Evolutionary conservation across 371 early-diverging fungal species (phyloP).

Genomic region (Mucor racemosus): DNA sequence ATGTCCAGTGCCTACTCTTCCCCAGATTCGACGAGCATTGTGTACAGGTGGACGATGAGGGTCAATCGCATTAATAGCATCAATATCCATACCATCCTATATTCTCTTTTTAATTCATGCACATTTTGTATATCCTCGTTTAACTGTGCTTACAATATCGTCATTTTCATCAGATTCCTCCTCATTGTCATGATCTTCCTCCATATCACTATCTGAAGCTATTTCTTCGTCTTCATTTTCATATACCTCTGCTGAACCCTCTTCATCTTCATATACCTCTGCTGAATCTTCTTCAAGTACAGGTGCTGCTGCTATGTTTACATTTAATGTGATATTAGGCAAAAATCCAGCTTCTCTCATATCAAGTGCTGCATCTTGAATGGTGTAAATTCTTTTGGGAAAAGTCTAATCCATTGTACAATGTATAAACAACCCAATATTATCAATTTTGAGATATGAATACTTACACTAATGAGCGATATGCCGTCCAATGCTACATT

Average conservation of each 20-base stretch:
- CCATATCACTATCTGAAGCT: background rate
- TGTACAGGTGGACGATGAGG: background rate
- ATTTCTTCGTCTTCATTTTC: background rate
- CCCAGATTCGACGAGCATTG: background rate
- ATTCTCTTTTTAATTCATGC: background rate
- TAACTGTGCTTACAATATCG: background rate
- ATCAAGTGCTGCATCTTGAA: slow-evolving; percentile 16
- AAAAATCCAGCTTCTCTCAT: slow-evolving; percentile 41
- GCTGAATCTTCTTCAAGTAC: background rate
- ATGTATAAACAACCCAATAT: background rate
- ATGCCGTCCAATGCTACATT: background rate
- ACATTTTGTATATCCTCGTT: background rate
- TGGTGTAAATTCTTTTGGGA: slow-evolving; percentile 25
- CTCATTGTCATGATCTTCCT: background rate
- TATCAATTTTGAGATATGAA: background rate
- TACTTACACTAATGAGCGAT: slow-evolving; percentile 15
- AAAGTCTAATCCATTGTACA: slow-evolving; percentile 13
- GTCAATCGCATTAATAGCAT: background rate
- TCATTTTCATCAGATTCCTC: background rate
- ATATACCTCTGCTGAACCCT: background rate
- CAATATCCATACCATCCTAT: slow-evolving; percentile 6
- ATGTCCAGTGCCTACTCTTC: slow-evolving; percentile 9
- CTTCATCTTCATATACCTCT: too few species aligned
- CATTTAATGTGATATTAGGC: slow-evolving; percentile 36
- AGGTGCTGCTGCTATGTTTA: background rate